Evolutionary conservation across 1,139 yeast species (phyloP).

Genomic region (Scheffersomyces titani): DNA sequence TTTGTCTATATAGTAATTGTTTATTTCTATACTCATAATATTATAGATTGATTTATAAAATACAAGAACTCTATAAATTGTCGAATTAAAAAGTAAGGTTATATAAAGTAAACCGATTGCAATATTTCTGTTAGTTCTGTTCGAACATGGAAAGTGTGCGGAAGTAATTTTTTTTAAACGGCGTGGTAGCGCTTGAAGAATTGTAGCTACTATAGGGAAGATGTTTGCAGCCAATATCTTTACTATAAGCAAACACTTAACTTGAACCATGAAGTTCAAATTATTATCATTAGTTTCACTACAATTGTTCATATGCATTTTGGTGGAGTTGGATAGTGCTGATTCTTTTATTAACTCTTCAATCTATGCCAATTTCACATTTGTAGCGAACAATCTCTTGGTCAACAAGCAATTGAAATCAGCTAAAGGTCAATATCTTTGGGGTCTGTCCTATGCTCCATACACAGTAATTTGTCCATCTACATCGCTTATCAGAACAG

Average conservation of each 20-base stretch:
- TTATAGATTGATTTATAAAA: conserved; percentile 11
- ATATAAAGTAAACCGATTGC: neutral
- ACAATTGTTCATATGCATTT: neutral
- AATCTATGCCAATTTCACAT: neutral
- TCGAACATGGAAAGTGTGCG: neutral
- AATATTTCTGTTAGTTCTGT: too few relatives aligned
- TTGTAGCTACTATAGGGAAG: neutral
- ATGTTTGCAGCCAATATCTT: neutral
- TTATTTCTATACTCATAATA: conserved; percentile 9
- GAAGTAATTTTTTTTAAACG: neutral
- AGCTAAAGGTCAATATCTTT: neutral
- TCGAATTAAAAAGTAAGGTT: neutral
- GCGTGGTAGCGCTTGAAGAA: neutral
- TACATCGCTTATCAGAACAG: conserved; percentile 35
- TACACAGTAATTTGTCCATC: conserved; percentile 43
- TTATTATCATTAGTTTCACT: neutral
- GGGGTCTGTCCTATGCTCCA: conserved; percentile 37
- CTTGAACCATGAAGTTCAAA: neutral
- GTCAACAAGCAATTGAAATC: neutral
- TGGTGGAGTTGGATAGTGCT: neutral
- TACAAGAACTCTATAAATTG: conserved; percentile 1
- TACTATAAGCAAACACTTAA: neutral
- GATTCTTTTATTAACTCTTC: neutral
- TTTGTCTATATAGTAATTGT: conserved; percentile 4
- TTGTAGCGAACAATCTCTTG: neutral